Conservation (phyloP, 73 alveolate genomes). For the Paramecium pentaurelia region DNA sequence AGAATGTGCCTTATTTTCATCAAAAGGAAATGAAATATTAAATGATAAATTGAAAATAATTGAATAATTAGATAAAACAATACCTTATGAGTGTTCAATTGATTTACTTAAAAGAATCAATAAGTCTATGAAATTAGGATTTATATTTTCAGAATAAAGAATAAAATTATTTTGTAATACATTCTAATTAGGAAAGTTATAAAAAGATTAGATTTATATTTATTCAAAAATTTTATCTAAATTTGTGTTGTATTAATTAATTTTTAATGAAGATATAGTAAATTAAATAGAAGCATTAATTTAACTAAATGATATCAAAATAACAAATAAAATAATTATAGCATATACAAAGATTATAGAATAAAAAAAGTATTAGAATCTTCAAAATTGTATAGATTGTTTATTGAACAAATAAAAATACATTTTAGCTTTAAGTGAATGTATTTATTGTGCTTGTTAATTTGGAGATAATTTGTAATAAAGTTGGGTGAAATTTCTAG, state of each 20-base stretch:
- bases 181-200: neutral
- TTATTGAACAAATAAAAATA: neutral
- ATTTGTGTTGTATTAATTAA: neutral
- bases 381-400: neutral
- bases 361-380: neutral
- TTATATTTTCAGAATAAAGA: neutral
- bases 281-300: neutral
- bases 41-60: neutral
- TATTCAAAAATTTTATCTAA: neutral
- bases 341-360: neutral
- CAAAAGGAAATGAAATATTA: neutral
- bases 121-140: neutral
- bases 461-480: neutral
- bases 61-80: neutral
- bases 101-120: neutral
- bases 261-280: neutral
- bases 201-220: neutral
- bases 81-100: neutral
- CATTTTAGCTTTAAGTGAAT: neutral
- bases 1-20: neutral
- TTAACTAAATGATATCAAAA: neutral
- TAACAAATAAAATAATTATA: neutral
- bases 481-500: neutral
- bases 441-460: neutral
- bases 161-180: neutral